Percentiles rank a stretch among this genome's conserved stretches.
These are phyloP conservation scores for Solanum bulbocastanum DNA, from an alignment of 257 asterid genomes.

Conservation along the genomic window DNA sequence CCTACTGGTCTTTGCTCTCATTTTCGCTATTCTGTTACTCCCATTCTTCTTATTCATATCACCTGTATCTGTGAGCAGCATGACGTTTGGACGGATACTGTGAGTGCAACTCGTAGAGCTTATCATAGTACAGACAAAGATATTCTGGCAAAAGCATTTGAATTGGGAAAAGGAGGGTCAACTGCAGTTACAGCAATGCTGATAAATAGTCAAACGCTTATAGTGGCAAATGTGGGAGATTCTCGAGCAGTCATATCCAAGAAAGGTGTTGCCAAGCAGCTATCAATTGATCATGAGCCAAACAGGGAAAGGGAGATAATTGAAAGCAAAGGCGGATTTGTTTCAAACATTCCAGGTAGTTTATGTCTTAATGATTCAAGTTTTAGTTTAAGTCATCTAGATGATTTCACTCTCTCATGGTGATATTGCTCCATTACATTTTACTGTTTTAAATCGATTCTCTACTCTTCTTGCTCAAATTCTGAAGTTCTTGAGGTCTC, in stretches of 20 bases:
- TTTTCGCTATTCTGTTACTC: background rate
- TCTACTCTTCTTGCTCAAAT: background rate
- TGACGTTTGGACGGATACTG: constrained; percentile 65
- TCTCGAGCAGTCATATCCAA: constrained; percentile 70
- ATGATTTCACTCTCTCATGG: background rate
- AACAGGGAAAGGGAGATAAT: constrained; percentile 57
- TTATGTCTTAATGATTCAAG: background rate
- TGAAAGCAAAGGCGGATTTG: constrained; percentile 94
- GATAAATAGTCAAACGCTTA: constrained; percentile 61
- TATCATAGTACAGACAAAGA: constrained; percentile 53
- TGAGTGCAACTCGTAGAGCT: constrained; percentile 52
- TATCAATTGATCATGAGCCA: constrained; percentile 92
- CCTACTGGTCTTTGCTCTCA: background rate
- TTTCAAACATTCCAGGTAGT: constrained; percentile 76
- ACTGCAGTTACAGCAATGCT: constrained; percentile 90
- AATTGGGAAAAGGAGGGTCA: constrained; percentile 83
- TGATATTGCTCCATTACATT: background rate
- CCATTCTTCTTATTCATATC: background rate
- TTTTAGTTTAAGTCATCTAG: background rate
- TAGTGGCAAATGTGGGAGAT: constrained; percentile 87
- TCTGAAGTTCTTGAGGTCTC: background rate
- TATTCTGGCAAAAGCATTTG: constrained; percentile 53
- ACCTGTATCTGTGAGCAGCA: constrained; percentile 23
- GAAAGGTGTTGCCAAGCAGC: constrained; percentile 62
- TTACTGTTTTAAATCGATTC: background rate